phyloP scores from a whole-genome alignment of 352 stramenopile genomes.

The Phytophthora cajani region DNA sequence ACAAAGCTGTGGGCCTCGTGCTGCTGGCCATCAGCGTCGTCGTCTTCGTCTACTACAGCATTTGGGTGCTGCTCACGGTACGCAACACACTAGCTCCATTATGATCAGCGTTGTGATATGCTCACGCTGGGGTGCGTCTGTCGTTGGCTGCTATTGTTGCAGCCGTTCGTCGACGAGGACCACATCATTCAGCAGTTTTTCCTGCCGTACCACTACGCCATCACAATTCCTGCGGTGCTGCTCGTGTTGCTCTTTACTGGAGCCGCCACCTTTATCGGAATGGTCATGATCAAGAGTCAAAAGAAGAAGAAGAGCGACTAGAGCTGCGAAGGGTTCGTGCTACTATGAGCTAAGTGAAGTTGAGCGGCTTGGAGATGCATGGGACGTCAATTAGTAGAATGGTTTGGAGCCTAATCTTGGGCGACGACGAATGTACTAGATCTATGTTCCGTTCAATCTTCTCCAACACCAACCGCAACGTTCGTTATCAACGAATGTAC shows the following conservation, averaged over 20 bases:
- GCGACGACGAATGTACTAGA: slow-evolving; percentile 23
- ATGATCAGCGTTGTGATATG: not conserved
- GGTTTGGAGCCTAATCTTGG: slow-evolving; percentile 13
- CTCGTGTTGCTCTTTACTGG: slow-evolving; percentile 88
- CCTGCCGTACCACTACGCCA: slow-evolving; percentile 89
- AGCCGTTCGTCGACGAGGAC: slow-evolving; percentile 89
- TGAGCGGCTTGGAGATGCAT: not conserved
- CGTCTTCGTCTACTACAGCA: slow-evolving; percentile 92
- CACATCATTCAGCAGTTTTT: slow-evolving; percentile 87
- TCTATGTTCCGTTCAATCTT: slow-evolving; percentile 28
- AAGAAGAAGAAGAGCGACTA: slow-evolving; percentile 73
- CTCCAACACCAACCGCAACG: slow-evolving; percentile 12
- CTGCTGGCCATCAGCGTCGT: slow-evolving; percentile 82
- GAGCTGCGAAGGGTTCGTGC: slow-evolving; percentile 8
- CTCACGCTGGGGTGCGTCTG: not conserved
- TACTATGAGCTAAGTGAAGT: not conserved
- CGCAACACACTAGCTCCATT: not conserved
- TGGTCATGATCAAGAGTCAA: slow-evolving; percentile 91
- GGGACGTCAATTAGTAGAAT: slow-evolving; percentile 20
- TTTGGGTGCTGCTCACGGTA: slow-evolving; percentile 92
- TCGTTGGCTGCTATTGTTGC: not conserved
- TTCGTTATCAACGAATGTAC: slow-evolving; percentile 26
- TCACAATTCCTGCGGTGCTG: slow-evolving; percentile 85
- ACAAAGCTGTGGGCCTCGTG: slow-evolving; percentile 80
- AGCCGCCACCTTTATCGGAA: slow-evolving; percentile 86